These are phyloP conservation scores for Fomitopsis betulina DNA, from an alignment of 1,284 basidiomycete species.

Conservation along the genomic window DNA sequence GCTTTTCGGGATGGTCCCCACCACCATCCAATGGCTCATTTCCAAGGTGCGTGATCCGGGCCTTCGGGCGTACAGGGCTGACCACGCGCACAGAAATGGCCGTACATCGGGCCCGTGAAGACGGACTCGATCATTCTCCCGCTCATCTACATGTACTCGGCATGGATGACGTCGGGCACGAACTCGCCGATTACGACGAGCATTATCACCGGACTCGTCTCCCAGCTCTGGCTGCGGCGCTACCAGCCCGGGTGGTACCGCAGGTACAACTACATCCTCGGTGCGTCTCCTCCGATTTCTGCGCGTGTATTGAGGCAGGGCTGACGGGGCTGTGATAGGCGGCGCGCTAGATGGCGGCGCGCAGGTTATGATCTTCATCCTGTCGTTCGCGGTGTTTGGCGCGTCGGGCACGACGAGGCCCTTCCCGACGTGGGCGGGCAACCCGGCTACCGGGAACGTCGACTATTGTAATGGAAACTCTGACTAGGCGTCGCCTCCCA, in stretches of 20 bases:
- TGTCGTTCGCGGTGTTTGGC: slow-evolving; percentile 68
- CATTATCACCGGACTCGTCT: slow-evolving; percentile 51
- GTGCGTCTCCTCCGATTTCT: slow-evolving; percentile 14
- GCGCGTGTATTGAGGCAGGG: background rate
- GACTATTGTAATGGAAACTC: slow-evolving; percentile 55
- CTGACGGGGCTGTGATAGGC: background rate
- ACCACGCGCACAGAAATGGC: slow-evolving; percentile 35
- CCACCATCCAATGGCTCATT: slow-evolving; percentile 48
- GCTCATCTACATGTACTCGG: slow-evolving; percentile 48
- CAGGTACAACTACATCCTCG: slow-evolving; percentile 68
- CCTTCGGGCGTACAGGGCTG: too few species aligned
- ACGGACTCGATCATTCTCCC: slow-evolving; percentile 48
- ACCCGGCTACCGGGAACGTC: slow-evolving; percentile 46
- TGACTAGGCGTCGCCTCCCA: background rate
- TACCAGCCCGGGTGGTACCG: slow-evolving; percentile 52
- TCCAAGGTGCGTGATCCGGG: slow-evolving; percentile 33
- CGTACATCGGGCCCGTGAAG: slow-evolving; percentile 42
- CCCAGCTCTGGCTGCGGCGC: slow-evolving; percentile 54
- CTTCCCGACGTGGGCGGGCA: slow-evolving; percentile 58
- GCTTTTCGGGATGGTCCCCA: slow-evolving; percentile 47
- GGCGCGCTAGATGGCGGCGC: slow-evolving; percentile 67
- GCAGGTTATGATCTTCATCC: slow-evolving; percentile 62
- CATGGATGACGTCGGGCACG: slow-evolving; percentile 41
- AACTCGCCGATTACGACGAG: slow-evolving; percentile 47
- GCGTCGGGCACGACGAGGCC: slow-evolving; percentile 46